Percentiles rank a stretch among this genome's conserved stretches.
phyloP scores from a whole-genome alignment of 2,329 filamentous ascomycete genomes.

The Scytalidium sp. region DNA sequence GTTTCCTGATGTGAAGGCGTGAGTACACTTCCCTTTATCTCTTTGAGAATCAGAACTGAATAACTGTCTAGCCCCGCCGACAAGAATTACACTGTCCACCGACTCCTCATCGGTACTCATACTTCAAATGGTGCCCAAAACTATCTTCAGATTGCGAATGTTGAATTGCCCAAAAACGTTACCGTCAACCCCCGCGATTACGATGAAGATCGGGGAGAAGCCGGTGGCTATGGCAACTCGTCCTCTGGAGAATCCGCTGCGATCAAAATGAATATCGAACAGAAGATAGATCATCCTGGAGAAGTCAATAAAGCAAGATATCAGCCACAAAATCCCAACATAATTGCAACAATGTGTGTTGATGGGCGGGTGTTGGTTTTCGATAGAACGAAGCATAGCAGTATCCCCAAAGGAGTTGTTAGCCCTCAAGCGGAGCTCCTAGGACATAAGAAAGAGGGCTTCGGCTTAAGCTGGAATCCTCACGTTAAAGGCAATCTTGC shows the following conservation, averaged over 20 bases:
- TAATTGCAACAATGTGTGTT: constrained; percentile 89
- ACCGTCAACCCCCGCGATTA: constrained; percentile 77
- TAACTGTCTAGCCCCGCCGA: constrained; percentile 59
- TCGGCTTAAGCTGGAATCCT: constrained; percentile 90
- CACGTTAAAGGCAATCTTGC: constrained; percentile 76
- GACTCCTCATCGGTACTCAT: constrained; percentile 90
- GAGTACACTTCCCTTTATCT: constrained; percentile 21
- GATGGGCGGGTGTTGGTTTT: constrained; percentile 89
- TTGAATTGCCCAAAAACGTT: constrained; percentile 82
- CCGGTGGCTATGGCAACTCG: constrained; percentile 84
- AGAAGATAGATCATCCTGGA: constrained; percentile 93
- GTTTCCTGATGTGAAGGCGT: constrained; percentile 91
- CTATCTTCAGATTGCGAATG: constrained; percentile 90
- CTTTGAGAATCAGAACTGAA: constrained; percentile 3
- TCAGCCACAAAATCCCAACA: constrained; percentile 94
- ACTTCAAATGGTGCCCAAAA: constrained; percentile 84
- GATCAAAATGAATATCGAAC: constrained; percentile 87
- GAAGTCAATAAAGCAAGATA: constrained; percentile 99
- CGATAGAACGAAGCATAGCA: constrained; percentile 91
- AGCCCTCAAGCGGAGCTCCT: constrained; percentile 81
- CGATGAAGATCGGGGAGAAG: constrained; percentile 87
- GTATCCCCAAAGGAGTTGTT: constrained; percentile 68
- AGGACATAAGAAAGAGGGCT: constrained; percentile 86
- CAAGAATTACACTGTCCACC: constrained; percentile 84
- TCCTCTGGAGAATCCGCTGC: constrained; percentile 62